A percentile compares a stretch with the other conserved stretches of the same genome.
phyloP scores from a whole-genome alignment of 768 basidiomycete species.

The Paxillus rubicundulus region DNA sequence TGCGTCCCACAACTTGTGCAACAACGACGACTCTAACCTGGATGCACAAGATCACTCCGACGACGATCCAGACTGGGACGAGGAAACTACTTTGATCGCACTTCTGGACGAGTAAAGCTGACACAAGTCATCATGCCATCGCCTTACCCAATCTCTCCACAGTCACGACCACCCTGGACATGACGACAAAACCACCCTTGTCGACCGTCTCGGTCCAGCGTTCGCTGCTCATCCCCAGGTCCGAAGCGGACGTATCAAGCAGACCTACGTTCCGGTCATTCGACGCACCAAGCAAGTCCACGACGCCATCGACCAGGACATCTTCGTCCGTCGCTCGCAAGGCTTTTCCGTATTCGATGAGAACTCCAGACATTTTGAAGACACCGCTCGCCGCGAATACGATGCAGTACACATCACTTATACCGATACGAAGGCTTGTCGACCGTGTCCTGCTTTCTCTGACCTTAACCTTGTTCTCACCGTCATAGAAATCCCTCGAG shows the following conservation, averaged over 20 bases:
- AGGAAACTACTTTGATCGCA: slow-evolving; percentile 26
- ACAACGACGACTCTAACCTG: slow-evolving; percentile 1
- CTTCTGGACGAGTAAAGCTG: slow-evolving; percentile 26
- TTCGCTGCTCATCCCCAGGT: slow-evolving; percentile 32
- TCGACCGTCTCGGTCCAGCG: slow-evolving; percentile 45
- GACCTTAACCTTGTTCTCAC: slow-evolving; percentile 13
- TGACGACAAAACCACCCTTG: slow-evolving; percentile 42
- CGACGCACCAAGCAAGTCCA: slow-evolving; percentile 37
- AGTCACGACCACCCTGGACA: slow-evolving; percentile 38
- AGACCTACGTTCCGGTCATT: slow-evolving; percentile 36
- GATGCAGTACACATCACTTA: slow-evolving; percentile 41
- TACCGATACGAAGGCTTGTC: slow-evolving; percentile 43
- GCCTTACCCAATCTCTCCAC: slow-evolving; percentile 10
- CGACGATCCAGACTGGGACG: slow-evolving; percentile 22
- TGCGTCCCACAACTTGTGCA: background rate
- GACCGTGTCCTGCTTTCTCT: slow-evolving; percentile 1
- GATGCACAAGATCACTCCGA: slow-evolving; percentile 3
- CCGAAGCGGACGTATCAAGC: slow-evolving; percentile 30
- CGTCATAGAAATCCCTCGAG: slow-evolving; percentile 41
- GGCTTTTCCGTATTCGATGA: slow-evolving; percentile 55
- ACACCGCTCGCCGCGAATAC: slow-evolving; percentile 41
- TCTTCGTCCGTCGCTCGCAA: slow-evolving; percentile 29
- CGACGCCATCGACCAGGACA: slow-evolving; percentile 31
- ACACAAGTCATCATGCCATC: background rate
- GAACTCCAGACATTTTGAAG: slow-evolving; percentile 53